Base-by-base conservation (phyloP, 345 rosid genomes). In the Clarkia xantiana region DNA sequence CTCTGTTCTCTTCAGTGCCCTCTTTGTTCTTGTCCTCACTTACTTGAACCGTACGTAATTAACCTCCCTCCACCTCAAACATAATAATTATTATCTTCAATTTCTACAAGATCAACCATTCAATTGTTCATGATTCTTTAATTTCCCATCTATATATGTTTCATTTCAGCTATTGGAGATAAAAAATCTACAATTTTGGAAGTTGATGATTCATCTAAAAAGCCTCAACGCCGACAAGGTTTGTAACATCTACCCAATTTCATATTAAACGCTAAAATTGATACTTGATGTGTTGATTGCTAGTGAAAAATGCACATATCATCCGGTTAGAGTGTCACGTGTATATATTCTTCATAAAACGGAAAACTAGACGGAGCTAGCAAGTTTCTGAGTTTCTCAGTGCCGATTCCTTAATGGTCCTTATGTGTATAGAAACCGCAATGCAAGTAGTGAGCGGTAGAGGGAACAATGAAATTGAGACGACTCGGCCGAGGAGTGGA, bases 21-120 rank as follows among this genome's bases (percentile, higher is more conserved):
- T 62, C 57, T 75, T 58, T 53, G 47, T 65, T 14, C 16, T 67
- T 40, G 74, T 72, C 44, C 76, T 83, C 9, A 64, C 87, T 56
- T 71, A 50, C 63, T 75, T 83, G 18, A 61, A 70, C 20, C 62
- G 94, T 77, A n/a, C n/a, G n/a, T n/a, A n/a, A n/a, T n/a, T n/a
- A n/a, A n/a, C n/a, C n/a, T n/a, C n/a, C n/a, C n/a, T n/a, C n/a
- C n/a, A n/a, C n/a, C n/a, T n/a, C n/a, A n/a, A n/a, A n/a, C n/a
- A n/a, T n/a, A n/a, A n/a, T n/a, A n/a, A n/a, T n/a, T n/a, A n/a
- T n/a, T n/a, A n/a, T n/a, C n/a, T n/a, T n/a, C n/a, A n/a, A n/a
- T n/a, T n/a, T n/a, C n/a, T n/a, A n/a, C n/a, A n/a, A n/a, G n/a
- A n/a, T n/a, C n/a, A 34, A 11, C 15, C 20, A 34, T 8, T 13